phyloP scores from a whole-genome alignment of 768 basidiomycete species.

The Rhodotorula paludigena region DNA sequence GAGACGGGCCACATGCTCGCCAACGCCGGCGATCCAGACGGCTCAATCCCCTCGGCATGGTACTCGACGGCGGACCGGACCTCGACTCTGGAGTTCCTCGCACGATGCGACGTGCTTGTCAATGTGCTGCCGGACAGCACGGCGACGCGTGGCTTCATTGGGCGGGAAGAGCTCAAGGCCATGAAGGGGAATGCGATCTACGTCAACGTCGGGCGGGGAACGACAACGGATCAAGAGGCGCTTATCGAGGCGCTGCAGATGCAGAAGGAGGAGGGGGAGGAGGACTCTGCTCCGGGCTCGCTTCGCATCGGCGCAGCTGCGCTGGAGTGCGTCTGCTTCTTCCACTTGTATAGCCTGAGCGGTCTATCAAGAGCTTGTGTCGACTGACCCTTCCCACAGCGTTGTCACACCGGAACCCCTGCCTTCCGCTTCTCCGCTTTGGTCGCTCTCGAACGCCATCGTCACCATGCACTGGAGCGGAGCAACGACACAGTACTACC shows the following conservation, averaged over 20 bases:
- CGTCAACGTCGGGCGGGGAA: slow-evolving; percentile 49
- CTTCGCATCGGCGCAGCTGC: slow-evolving; percentile 19
- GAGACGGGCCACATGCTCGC: slow-evolving; percentile 28
- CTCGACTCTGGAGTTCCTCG: slow-evolving; percentile 15
- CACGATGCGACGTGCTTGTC: slow-evolving; percentile 32
- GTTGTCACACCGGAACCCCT: slow-evolving; percentile 51
- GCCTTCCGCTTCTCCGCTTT: slow-evolving; percentile 45
- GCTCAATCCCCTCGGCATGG: slow-evolving; percentile 19
- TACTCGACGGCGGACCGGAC: slow-evolving; percentile 7
- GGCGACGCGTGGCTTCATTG: slow-evolving; percentile 17
- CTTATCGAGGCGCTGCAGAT: slow-evolving; percentile 25
- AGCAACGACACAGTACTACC: too few species aligned
- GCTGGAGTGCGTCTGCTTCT: slow-evolving; percentile 12
- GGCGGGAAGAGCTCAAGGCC: slow-evolving; percentile 21
- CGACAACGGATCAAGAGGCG: slow-evolving; percentile 42
- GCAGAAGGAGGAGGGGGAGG: background rate
- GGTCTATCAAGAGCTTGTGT: slow-evolving; percentile 40
- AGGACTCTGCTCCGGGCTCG: slow-evolving; percentile 11
- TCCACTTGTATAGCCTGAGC: too few species aligned
- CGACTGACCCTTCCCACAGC: slow-evolving; percentile 36
- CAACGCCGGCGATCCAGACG: slow-evolving; percentile 28
- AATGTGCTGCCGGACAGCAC: slow-evolving; percentile 24
- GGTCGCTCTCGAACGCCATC: slow-evolving; percentile 45
- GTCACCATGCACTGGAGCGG: too few species aligned
- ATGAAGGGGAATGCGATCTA: slow-evolving; percentile 47